Evolutionary conservation across 805 yeast species (phyloP), one percentile per base, ranked within the genome.

Genomic region (Metschnikowia gelsemii): DNA sequence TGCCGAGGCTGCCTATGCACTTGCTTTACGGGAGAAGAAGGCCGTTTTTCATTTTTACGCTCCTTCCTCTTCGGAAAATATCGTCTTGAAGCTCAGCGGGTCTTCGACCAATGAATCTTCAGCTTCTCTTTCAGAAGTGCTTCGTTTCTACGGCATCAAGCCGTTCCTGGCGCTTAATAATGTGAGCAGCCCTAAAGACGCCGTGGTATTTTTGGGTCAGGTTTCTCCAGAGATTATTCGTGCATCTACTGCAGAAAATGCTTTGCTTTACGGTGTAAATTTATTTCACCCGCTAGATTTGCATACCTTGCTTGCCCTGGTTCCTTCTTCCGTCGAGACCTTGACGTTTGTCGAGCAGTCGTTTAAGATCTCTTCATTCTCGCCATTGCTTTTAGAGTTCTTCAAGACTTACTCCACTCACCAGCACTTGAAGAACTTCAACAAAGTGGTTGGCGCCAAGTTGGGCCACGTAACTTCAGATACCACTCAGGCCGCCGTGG

Each of bases 1-100:
- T 47, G 71, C 86, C 5, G 62, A 77, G 32, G 75, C 80, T 19
- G 78, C 95, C 2, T 76, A 79, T 52, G 64, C 78, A 32, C 61
- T 82, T 28, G 76, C 90, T 6, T 60, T 68, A 25, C 64, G 65
- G 41, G 60, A 74, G 24, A 48, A 62, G 5, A 69, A 66, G 36
- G 78, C 93, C 1, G 87, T 86, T 4, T 70, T 89, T 45, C 96
- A 89, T 64, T 85, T 89, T 59, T 82, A 75, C 57, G 58, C 66
- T 21, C 66, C 68, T 3, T 38, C 44, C 12, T 43, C 43, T 4
- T 48, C 47, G 16, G 19, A 50, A 7, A 43, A 46, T 9, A 56
- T 48, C 34, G 23, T 53, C 13, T 6, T 27, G 14, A 38, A 24
- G 17, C 6, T 30, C 23, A 20, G 12, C 8, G 20, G 14, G 11